Conservation (phyloP, 306 rosid genomes). For the Notholithocarpus densiflorus region DNA sequence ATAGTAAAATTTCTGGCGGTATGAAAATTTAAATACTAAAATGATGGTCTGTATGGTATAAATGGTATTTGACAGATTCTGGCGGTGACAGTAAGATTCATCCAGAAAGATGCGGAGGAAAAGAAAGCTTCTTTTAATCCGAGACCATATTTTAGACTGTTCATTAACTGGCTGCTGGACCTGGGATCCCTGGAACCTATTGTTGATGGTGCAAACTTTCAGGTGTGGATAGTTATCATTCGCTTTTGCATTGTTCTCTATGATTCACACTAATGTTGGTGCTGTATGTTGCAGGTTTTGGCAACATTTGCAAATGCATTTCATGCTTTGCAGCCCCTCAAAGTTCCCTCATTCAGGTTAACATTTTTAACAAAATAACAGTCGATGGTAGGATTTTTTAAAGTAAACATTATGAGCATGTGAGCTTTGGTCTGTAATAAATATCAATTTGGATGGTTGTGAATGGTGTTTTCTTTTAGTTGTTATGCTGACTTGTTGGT, state of each 20-base stretch:
- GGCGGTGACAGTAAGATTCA: constrained; percentile 65
- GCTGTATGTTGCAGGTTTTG: constrained; percentile 63
- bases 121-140: constrained; percentile 81
- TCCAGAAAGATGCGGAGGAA: constrained; percentile 85
- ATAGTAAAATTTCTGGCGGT: neutral
- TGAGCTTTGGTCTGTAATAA: constrained; percentile 2
- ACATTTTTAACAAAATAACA: neutral
- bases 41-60: constrained; percentile 19
- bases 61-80: constrained; percentile 58
- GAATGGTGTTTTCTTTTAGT: neutral
- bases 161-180: constrained; percentile 84
- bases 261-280: constrained; percentile 24
- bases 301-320: constrained; percentile 78
- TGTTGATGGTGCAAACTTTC: constrained; percentile 84
- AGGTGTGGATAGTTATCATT: constrained; percentile 49
- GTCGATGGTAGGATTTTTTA: constrained; percentile 7
- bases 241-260: neutral
- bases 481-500: neutral
- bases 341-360: constrained; percentile 93
- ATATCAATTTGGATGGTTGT: constrained; percentile 14
- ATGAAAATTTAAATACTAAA: neutral
- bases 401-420: neutral
- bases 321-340: constrained; percentile 92
- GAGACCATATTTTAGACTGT: constrained; percentile 91
- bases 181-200: constrained; percentile 86